These are phyloP conservation scores for Wickerhamiella domercqiae DNA, from an alignment of 805 yeast genomes.

Conservation along the genomic window DNA sequence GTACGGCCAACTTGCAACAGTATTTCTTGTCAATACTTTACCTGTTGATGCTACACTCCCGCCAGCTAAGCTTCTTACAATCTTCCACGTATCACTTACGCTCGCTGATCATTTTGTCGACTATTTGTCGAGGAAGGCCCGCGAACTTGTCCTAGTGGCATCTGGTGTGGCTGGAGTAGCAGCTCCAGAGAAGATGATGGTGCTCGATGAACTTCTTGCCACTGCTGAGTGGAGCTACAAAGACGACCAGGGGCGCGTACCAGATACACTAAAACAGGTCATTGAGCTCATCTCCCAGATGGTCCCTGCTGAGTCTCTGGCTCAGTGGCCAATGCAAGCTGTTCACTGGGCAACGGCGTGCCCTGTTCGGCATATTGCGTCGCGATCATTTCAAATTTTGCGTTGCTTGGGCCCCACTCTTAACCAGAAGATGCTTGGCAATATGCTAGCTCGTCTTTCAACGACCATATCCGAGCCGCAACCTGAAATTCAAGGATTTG, in stretches of 20 bases:
- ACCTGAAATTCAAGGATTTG: constrained; percentile 84
- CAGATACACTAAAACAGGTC: constrained; percentile 10
- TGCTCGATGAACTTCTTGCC: constrained; percentile 40
- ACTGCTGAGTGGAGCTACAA: constrained; percentile 67
- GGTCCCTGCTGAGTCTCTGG: constrained; percentile 21
- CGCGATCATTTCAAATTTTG: constrained; percentile 88
- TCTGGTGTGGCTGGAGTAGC: constrained; percentile 31
- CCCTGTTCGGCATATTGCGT: constrained; percentile 92
- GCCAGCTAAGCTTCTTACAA: constrained; percentile 41
- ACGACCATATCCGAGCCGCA: constrained; percentile 86
- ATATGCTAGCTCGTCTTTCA: constrained; percentile 83
- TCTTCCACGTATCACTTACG: constrained; percentile 66
- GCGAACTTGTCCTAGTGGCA: constrained; percentile 55
- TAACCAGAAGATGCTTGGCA: constrained; percentile 79
- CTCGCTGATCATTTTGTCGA: constrained; percentile 77
- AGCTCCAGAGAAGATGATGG: constrained; percentile 19
- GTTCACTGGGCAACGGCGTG: constrained; percentile 94
- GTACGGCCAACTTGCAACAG: constrained; percentile 70
- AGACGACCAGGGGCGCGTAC: constrained; percentile 28
- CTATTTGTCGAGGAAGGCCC: constrained; percentile 72
- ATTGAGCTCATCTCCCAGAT: constrained; percentile 10
- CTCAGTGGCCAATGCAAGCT: constrained; percentile 67
- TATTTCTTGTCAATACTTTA: constrained; percentile 69
- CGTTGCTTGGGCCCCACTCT: constrained; percentile 66
- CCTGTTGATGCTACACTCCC: constrained; percentile 30